Evolutionary conservation across 1,284 basidiomycete species (phyloP).

Genomic region (Sparassis latifolia): DNA sequence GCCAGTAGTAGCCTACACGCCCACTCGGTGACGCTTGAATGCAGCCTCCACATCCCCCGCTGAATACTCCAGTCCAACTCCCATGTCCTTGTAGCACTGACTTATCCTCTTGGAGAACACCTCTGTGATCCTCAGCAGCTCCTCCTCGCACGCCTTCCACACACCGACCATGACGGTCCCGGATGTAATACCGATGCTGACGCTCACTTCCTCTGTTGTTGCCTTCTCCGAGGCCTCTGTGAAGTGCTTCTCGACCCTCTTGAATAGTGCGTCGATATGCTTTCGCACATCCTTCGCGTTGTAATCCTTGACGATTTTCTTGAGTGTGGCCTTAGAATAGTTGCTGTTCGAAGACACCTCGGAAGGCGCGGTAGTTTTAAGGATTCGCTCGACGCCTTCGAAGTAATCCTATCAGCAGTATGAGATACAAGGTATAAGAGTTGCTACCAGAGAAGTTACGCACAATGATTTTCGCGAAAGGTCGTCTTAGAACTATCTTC

Average conservation of each 20-base stretch:
- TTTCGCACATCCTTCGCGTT: slow-evolving; percentile 86
- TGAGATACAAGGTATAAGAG: neutral
- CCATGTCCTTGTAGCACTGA: slow-evolving; percentile 73
- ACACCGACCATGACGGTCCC: slow-evolving; percentile 75
- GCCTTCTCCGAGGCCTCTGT: slow-evolving; percentile 68
- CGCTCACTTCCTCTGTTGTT: slow-evolving; percentile 42
- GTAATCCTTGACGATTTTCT: slow-evolving; percentile 84
- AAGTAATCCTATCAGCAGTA: slow-evolving; percentile 74
- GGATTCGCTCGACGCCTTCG: slow-evolving; percentile 82
- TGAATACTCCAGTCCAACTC: slow-evolving; percentile 69
- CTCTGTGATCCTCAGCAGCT: slow-evolving; percentile 68
- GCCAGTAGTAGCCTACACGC: slow-evolving; percentile 25
- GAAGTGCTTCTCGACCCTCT: slow-evolving; percentile 95
- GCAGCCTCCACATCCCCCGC: slow-evolving; percentile 70
- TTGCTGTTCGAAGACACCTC: slow-evolving; percentile 76
- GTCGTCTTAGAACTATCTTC: slow-evolving; percentile 80
- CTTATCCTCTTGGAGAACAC: slow-evolving; percentile 62
- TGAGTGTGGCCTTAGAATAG: slow-evolving; percentile 75
- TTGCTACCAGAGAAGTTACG: slow-evolving; percentile 23
- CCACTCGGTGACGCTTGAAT: slow-evolving; percentile 62
- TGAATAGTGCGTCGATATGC: slow-evolving; percentile 79
- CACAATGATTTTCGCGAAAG: slow-evolving; percentile 86
- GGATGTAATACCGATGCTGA: slow-evolving; percentile 44
- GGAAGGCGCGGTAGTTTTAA: slow-evolving; percentile 75
- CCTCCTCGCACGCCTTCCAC: slow-evolving; percentile 85